phyloP scores from a whole-genome alignment of 345 rosid species.

The Brassica nigra region DNA sequence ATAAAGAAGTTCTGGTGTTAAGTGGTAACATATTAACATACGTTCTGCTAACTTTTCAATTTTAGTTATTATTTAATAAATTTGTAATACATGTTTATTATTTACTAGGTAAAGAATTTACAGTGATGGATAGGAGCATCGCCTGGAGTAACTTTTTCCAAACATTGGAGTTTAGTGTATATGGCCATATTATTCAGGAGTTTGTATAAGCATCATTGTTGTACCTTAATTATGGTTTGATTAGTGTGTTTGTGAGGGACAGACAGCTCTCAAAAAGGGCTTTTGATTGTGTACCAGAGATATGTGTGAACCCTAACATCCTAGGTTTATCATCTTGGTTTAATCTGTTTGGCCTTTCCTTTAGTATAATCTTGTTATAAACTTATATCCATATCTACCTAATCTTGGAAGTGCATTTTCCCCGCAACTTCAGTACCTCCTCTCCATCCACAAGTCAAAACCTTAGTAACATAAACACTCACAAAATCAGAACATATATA shows the following conservation, averaged over 20 bases:
- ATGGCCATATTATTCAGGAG: not conserved
- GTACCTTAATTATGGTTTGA: not conserved
- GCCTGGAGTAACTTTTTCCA: not conserved
- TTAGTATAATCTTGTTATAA: conserved; percentile 65
- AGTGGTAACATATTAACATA: not conserved
- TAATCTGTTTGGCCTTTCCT: conserved; percentile 78
- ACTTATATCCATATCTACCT: conserved; percentile 54
- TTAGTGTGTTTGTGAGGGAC: not conserved
- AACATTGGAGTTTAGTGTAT: not conserved
- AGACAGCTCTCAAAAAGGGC: not conserved
- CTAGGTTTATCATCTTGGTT: conserved; percentile 46
- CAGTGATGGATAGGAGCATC: not conserved
- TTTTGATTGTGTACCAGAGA: conserved; percentile 46
- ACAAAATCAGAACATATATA: conserved; percentile 5
- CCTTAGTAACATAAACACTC: conserved; percentile 47
- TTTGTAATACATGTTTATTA: not conserved
- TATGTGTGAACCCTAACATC: conserved; percentile 78
- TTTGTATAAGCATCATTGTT: not conserved
- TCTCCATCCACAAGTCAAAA: conserved; percentile 76
- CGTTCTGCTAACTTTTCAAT: not conserved
- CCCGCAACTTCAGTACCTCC: conserved; percentile 77
- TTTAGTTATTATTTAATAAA: not conserved
- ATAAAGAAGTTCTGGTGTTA: not conserved
- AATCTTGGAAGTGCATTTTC: conserved; percentile 80
- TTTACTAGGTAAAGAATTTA: not conserved